Conservation (phyloP, 2,329 filamentous ascomycete species). For the Xylariaceae sp. region DNA sequence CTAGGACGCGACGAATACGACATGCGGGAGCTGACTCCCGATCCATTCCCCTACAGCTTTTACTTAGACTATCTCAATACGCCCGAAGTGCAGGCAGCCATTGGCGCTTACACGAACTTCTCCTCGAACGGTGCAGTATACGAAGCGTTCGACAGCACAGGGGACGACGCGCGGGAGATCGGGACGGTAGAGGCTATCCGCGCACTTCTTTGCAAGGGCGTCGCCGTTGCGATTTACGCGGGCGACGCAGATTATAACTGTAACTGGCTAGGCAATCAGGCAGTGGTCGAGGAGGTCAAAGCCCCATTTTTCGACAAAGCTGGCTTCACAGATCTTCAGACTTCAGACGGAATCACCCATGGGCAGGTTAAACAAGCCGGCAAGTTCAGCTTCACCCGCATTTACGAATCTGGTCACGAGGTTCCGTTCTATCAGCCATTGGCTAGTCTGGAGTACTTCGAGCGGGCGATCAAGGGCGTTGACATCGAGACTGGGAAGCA, state of each 20-base stretch:
- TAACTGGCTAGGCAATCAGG: slow-evolving; percentile 31
- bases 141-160: slow-evolving; percentile 51
- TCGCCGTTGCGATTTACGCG: slow-evolving; percentile 28
- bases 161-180: slow-evolving; percentile 42
- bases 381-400: slow-evolving; percentile 46
- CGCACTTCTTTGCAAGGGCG: slow-evolving; percentile 18
- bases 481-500: slow-evolving; percentile 47
- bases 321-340: slow-evolving; percentile 44
- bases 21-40: slow-evolving; percentile 49
- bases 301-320: slow-evolving; percentile 39
- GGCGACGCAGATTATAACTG: slow-evolving; percentile 33
- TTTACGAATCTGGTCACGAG: slow-evolving; percentile 40
- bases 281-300: slow-evolving; percentile 31
- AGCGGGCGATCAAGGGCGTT: slow-evolving; percentile 42
- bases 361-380: slow-evolving; percentile 50
- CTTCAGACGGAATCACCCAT: slow-evolving; percentile 41
- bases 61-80: slow-evolving; percentile 57
- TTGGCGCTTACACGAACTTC: slow-evolving; percentile 59
- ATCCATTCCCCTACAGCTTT: slow-evolving; percentile 55
- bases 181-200: slow-evolving; percentile 24
- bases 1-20: slow-evolving; percentile 57
- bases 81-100: slow-evolving; percentile 48
- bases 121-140: slow-evolving; percentile 43
- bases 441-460: slow-evolving; percentile 45
- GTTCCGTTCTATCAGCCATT: slow-evolving; percentile 53